Conservation (phyloP, 2,329 filamentous ascomycete species). For the Colletotrichum cordylinicola region DNA sequence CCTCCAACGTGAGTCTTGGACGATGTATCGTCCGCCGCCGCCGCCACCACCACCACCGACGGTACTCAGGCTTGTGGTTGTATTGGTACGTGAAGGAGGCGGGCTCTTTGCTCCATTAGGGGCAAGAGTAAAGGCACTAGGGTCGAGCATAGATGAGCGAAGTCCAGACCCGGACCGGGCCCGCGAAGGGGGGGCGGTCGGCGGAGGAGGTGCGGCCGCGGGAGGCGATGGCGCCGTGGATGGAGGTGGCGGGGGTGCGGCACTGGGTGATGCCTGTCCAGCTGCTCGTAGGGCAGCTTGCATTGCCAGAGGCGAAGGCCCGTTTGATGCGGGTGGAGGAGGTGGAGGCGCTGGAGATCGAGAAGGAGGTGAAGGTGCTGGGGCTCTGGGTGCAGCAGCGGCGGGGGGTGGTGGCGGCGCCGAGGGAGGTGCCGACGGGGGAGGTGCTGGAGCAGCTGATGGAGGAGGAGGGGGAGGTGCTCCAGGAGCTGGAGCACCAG, state of each 20-base stretch:
- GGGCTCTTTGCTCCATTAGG: constrained; percentile 64
- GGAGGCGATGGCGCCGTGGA: constrained; percentile 46
- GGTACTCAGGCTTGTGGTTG: constrained; percentile 22
- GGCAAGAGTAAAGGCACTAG: constrained; percentile 76
- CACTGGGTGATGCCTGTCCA: constrained; percentile 42
- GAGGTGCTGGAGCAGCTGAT: constrained; percentile 41
- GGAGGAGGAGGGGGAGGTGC: constrained; percentile 36
- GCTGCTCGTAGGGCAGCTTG: constrained; percentile 51
- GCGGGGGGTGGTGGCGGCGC: constrained; percentile 47
- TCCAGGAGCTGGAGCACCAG: constrained; percentile 34
- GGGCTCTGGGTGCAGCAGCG: constrained; percentile 40
- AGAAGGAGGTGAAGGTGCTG: constrained; percentile 41
- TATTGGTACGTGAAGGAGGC: constrained; percentile 46
- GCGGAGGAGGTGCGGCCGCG: constrained; percentile 37
- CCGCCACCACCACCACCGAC: constrained; percentile 24
- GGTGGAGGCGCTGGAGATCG: constrained; percentile 39
- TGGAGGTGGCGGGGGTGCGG: constrained; percentile 41
- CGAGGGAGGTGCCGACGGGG: constrained; percentile 45
- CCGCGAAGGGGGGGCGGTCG: constrained; percentile 37
- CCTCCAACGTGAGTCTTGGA: constrained; percentile 83
- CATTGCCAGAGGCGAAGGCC: constrained; percentile 44
- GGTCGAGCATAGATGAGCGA: constrained; percentile 71
- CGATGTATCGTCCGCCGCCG: constrained; percentile 51
- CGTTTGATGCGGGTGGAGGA: constrained; percentile 36
- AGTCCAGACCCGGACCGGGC: constrained; percentile 51